A percentile compares a stretch with the other conserved stretches of the same genome.
These are phyloP conservation scores for Flaveria ramosissima DNA, from an alignment of 129 eudicot species.

Conservation along the genomic window DNA sequence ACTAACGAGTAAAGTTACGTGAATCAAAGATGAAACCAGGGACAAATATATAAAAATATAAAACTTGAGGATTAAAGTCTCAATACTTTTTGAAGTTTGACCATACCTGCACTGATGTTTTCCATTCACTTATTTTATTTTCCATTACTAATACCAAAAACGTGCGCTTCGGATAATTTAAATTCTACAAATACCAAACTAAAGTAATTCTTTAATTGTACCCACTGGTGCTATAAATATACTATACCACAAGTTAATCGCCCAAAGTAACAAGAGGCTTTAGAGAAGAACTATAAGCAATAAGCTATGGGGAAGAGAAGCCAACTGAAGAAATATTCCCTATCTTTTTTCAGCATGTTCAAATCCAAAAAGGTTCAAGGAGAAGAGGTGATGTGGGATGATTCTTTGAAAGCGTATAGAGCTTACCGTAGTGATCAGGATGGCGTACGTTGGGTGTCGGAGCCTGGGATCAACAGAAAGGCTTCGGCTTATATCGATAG, in stretches of 20 bases:
- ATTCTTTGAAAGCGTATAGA: constrained; percentile 21
- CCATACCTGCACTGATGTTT: not conserved
- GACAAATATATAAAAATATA: not conserved
- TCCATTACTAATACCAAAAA: not conserved
- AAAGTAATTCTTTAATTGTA: not conserved
- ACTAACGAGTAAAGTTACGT: no score
- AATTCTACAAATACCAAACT: not conserved
- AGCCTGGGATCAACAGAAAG: constrained; percentile 30
- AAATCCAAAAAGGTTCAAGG: constrained; percentile 23
- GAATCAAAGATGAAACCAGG: no score
- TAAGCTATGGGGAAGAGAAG: constrained; percentile 17
- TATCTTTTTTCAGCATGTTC: constrained; percentile 22
- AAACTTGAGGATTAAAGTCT: not conserved
- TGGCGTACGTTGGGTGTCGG: constrained; percentile 33
- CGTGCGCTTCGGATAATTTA: not conserved
- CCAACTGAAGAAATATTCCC: constrained; percentile 17
- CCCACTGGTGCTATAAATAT: constrained; percentile 19
- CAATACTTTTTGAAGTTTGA: not conserved
- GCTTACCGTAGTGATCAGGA: constrained; percentile 31
- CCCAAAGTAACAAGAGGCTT: not conserved
- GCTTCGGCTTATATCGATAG: constrained; percentile 32
- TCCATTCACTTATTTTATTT: not conserved
- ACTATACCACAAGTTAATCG: constrained; percentile 7
- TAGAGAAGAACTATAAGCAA: not conserved
- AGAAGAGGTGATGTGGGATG: constrained; percentile 8